A percentile compares a stretch with the other conserved stretches of the same genome.
phyloP scores from a whole-genome alignment of 2,329 filamentous ascomycete species.

The Diaporthe australafricana region DNA sequence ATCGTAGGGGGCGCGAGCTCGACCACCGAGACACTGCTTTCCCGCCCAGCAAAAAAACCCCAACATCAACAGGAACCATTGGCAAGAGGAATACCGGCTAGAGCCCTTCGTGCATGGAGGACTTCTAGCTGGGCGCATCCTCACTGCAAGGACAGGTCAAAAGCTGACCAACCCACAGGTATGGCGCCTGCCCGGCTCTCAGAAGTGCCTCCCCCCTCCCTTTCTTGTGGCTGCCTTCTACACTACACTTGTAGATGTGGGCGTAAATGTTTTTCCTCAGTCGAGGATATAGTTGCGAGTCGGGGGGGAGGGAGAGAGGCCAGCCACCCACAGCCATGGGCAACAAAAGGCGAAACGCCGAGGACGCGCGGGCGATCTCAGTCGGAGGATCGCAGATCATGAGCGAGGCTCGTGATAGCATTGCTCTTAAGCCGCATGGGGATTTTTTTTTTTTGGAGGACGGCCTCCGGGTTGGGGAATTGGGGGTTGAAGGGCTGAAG shows the following conservation, averaged over 20 bases:
- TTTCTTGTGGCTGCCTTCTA: too few relatives aligned
- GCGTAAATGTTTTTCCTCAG: too few relatives aligned
- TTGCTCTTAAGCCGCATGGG: slow-evolving; percentile 21
- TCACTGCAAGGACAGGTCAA: background rate
- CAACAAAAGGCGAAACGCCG: background rate
- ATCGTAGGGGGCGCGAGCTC: background rate
- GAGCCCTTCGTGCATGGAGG: background rate
- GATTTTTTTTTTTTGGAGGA: background rate
- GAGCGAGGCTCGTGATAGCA: slow-evolving; percentile 11
- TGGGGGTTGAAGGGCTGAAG: background rate
- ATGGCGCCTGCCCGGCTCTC: background rate
- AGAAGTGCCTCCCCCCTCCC: background rate
- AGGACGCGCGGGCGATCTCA: background rate
- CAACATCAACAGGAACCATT: background rate
- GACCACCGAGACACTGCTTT: background rate
- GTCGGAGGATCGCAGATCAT: slow-evolving; percentile 20
- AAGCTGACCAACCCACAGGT: too few relatives aligned
- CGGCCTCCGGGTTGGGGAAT: background rate
- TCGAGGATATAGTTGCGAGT: background rate
- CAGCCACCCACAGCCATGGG: background rate
- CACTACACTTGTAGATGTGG: background rate
- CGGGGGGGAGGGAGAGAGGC: too few relatives aligned
- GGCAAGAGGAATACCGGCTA: background rate
- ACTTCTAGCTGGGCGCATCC: background rate
- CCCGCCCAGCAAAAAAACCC: background rate